Conservation (phyloP, 805 yeast genomes). For the Nakazawaea peltata region DNA sequence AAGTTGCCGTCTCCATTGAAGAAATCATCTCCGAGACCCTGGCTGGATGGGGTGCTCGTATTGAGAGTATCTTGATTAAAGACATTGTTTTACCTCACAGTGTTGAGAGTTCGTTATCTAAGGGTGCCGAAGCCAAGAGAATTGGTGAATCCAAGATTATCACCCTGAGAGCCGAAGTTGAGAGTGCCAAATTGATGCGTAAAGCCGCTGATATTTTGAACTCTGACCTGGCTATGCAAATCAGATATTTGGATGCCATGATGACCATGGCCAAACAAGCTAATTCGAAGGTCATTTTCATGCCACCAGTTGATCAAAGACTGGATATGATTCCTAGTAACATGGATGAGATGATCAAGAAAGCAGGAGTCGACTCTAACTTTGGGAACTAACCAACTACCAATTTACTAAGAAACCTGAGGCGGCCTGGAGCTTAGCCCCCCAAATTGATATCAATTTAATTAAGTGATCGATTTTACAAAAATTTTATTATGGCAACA, state of each 20-base stretch:
- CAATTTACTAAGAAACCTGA: no score
- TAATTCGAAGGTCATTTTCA: slow-evolving; percentile 62
- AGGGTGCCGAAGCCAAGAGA: slow-evolving; percentile 70
- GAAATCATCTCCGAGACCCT: slow-evolving; percentile 55
- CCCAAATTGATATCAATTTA: no score
- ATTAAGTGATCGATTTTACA: no score
- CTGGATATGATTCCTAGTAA: no score
- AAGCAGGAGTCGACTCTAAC: no score
- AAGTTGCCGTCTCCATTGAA: slow-evolving; percentile 58
- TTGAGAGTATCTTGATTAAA: slow-evolving; percentile 62
- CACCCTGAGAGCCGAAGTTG: slow-evolving; percentile 70
- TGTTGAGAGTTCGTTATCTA: slow-evolving; percentile 54
- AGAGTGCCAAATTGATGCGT: slow-evolving; percentile 68
- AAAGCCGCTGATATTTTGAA: slow-evolving; percentile 72
- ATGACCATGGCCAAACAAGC: slow-evolving; percentile 60
- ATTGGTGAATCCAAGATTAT: slow-evolving; percentile 73
- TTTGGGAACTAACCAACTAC: not conserved
- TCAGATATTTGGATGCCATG: slow-evolving; percentile 72
- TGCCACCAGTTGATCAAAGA: no score
- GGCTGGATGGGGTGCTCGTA: slow-evolving; percentile 60
- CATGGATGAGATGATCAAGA: no score
- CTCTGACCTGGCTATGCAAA: slow-evolving; percentile 72
- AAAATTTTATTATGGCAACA: no score
- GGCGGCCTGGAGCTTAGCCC: no score
- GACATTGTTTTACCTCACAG: slow-evolving; percentile 48